phyloP scores from a whole-genome alignment of 257 asterid genomes.

The Plantago major region DNA sequence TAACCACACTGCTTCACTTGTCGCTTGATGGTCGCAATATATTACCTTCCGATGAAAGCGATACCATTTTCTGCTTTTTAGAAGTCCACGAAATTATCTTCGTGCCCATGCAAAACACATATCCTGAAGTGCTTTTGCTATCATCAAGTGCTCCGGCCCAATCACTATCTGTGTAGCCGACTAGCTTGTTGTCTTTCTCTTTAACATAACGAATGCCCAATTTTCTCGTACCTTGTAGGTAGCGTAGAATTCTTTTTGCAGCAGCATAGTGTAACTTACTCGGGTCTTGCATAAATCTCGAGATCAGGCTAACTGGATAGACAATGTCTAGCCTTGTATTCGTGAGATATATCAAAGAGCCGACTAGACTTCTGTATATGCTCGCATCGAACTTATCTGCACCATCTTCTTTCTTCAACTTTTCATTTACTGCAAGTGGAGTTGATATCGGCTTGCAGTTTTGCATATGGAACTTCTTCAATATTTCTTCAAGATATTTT shows the following conservation, averaged over 20 bases:
- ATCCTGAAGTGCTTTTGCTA: neutral
- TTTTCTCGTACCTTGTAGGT: neutral
- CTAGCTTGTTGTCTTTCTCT: neutral
- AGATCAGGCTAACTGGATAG: conserved; percentile 2
- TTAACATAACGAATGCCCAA: neutral
- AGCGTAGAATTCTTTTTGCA: too few relatives aligned
- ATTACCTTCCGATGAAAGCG: neutral
- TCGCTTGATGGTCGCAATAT: too few relatives aligned
- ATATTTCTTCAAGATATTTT: too few relatives aligned
- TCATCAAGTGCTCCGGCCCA: conserved; percentile 3
- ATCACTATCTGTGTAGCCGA: neutral
- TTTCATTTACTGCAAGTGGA: too few relatives aligned
- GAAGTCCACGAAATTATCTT: neutral
- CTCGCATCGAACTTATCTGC: neutral
- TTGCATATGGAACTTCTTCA: too few relatives aligned
- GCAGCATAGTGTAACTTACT: neutral
- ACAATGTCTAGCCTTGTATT: neutral
- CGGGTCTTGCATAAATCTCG: conserved; percentile 1
- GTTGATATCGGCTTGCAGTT: too few relatives aligned
- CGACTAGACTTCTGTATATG: neutral
- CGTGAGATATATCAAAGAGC: neutral
- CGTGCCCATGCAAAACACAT: neutral
- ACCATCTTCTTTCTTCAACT: neutral
- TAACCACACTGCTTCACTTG: too few relatives aligned
- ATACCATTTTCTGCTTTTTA: neutral